A percentile compares a stretch with the other conserved stretches of the same genome.
Evolutionary conservation across 768 basidiomycete species (phyloP).

Genomic region (Agaricus blazei): DNA sequence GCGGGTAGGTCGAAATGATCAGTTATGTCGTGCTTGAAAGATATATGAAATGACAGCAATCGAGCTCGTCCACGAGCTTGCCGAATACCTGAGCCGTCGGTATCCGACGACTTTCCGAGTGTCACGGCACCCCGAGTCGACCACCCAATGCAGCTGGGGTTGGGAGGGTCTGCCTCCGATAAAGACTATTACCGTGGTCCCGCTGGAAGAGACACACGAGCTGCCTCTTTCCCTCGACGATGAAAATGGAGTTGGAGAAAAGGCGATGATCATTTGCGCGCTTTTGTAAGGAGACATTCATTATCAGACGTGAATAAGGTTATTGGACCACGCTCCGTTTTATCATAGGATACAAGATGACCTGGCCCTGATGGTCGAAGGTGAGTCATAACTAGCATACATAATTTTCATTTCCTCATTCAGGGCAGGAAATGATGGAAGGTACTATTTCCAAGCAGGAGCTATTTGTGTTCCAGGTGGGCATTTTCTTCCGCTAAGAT

Average conservation of each 20-base stretch:
- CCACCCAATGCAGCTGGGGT: constrained; percentile 22
- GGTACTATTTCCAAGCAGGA: constrained; percentile 72
- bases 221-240: constrained; percentile 37
- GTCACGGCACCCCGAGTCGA: constrained; percentile 31
- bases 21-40: background rate
- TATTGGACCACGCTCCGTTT: background rate
- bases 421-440: constrained; percentile 52
- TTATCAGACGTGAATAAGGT: background rate
- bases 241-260: constrained; percentile 32
- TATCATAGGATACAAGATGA: constrained; percentile 48
- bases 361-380: constrained; percentile 57
- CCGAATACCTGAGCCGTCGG: constrained; percentile 59
- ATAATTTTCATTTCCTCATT: background rate
- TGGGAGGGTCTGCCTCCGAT: constrained; percentile 47
- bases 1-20: constrained; percentile 25
- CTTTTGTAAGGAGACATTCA: constrained; percentile 44
- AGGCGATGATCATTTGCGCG: constrained; percentile 58
- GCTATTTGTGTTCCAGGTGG: constrained; percentile 60
- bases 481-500: constrained; percentile 17
- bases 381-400: constrained; percentile 18
- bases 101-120: constrained; percentile 56
- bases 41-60: constrained; percentile 34
- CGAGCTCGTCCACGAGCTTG: constrained; percentile 64
- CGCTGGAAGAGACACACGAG: constrained; percentile 43
- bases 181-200: constrained; percentile 44